Evolutionary conservation across 2,329 filamentous ascomycete genomes (phyloP), one percentile per base, ranked within the genome.

Genomic region (Dactylonectria estremocensis): DNA sequence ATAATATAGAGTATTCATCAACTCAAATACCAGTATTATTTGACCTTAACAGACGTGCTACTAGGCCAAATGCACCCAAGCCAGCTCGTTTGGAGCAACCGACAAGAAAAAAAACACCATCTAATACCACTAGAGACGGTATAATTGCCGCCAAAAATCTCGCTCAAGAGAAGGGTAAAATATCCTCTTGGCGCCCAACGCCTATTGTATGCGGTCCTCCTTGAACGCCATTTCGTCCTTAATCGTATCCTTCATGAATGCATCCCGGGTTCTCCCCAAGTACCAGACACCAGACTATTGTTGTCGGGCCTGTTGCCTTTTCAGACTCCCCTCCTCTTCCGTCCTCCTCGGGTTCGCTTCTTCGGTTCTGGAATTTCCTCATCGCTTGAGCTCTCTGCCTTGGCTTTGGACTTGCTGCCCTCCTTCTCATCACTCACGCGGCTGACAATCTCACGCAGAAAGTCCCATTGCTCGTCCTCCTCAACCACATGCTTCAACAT

Each of bases 401-500:
- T 88, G 59, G 79, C 81, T 61, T 82, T 83, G 24, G 81, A 77
- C 61, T 76, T 80, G 62, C 74, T 74, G 5, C 80, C 79, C 68
- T 82, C 80, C 77, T 88, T 89, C 74, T 90, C 87, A 40, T 85
- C 85, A 70, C 88, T 92, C 0, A 98, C 92, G 78, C 95, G 95
- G 75, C 91, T 88, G 59, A 97, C 95, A 75, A 98, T 98, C 58
- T 98, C 95, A 67, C 90, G 88, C 68, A 99, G 83, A 76, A 98
- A 99, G 82, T 99, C 96, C 84, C 97, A 95, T 78, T 97, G 94
- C 71, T 96, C 94, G 77, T 97, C 94, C 28, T 91, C 92, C 79
- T 93, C 90, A 46, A 99, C 92, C 11, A 96, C 95, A 70, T 93
- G 90, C 84, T 98, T 98, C 72, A 99, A 88, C 87, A 98, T 97